phyloP scores from a whole-genome alignment of 495 filamentous ascomycete species.

The Neurospora sp. region DNA sequence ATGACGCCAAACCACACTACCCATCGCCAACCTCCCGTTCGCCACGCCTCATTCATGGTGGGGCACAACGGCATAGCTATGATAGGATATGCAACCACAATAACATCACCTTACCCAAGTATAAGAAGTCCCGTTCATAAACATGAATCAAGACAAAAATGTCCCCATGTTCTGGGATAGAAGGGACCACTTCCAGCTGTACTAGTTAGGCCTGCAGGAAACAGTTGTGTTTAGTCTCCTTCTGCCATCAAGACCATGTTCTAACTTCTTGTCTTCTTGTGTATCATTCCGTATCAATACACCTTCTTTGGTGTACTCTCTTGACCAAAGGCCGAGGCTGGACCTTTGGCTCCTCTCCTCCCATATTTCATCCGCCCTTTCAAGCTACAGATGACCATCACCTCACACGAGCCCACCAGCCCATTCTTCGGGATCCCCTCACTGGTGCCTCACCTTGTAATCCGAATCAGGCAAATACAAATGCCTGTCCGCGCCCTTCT shows the following conservation, averaged over 20 bases:
- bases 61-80: neutral
- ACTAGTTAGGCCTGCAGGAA: neutral
- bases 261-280: neutral
- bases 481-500: constrained; percentile 76
- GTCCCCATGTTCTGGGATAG: neutral
- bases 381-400: neutral
- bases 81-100: no score
- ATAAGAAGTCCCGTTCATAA: neutral
- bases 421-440: constrained; percentile 4
- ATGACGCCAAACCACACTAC: neutral
- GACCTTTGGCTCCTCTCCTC: neutral
- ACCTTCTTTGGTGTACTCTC: neutral
- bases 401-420: neutral
- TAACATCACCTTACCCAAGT: neutral
- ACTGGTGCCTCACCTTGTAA: constrained; percentile 48
- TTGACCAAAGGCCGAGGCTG: neutral
- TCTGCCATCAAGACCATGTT: neutral
- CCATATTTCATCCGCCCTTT: neutral
- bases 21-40: neutral
- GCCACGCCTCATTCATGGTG: neutral
- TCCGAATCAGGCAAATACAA: constrained; percentile 82
- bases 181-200: neutral
- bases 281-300: neutral
- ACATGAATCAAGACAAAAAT: neutral
- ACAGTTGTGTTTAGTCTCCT: no score